Evolutionary conservation across 1,284 basidiomycete genomes (phyloP).

Genomic region (Cryptococcus jaspeensis): DNA sequence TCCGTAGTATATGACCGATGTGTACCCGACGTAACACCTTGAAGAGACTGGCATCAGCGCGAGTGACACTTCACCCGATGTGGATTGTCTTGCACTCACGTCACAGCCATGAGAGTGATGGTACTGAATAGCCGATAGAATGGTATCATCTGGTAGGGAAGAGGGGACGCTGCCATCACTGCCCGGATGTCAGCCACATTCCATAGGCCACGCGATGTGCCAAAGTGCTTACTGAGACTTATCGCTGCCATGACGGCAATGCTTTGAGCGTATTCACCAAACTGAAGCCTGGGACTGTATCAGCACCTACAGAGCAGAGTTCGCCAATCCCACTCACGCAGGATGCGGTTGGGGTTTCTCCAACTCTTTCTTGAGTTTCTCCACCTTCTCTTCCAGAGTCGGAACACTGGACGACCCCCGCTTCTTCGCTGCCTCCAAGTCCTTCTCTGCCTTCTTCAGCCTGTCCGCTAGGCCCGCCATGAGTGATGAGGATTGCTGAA

Average conservation of each 20-base stretch:
- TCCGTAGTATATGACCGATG: slow-evolving; percentile 35
- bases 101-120: slow-evolving; percentile 30
- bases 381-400: slow-evolving; percentile 13
- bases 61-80: background rate
- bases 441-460: slow-evolving; percentile 17
- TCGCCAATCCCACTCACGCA: slow-evolving; percentile 23
- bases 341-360: slow-evolving; percentile 31
- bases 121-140: slow-evolving; percentile 37
- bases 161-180: slow-evolving; percentile 25
- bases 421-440: slow-evolving; percentile 7
- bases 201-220: background rate
- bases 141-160: slow-evolving; percentile 26
- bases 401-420: slow-evolving; percentile 14
- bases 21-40: slow-evolving; percentile 28
- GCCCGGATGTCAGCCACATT: background rate
- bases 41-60: background rate
- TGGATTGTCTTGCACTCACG: slow-evolving; percentile 19
- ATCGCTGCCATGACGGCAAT: slow-evolving; percentile 33
- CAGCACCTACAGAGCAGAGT: background rate
- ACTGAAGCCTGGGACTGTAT: slow-evolving; percentile 27
- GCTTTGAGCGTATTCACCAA: slow-evolving; percentile 34
- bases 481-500: background rate
- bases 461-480: slow-evolving; percentile 15
- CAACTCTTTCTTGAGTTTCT: slow-evolving; percentile 28
- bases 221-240: slow-evolving; percentile 35